phyloP scores from a whole-genome alignment of 371 early-diverging fungal genomes.

The Blastocladiella emersonii region DNA sequence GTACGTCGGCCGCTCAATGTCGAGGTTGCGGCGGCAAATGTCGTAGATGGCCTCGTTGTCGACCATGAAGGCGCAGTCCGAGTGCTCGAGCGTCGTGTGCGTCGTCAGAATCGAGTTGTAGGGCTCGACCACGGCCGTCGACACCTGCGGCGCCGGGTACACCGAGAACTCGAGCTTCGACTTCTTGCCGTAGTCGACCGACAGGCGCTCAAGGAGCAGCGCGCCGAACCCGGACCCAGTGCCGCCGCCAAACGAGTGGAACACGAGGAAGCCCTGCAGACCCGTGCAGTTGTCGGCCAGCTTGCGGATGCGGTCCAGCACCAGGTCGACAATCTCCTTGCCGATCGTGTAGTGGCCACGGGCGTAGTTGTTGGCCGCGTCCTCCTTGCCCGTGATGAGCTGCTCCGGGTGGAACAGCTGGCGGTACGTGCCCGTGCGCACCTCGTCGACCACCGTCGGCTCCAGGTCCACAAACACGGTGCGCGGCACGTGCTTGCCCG shows the following conservation, averaged over 20 bases:
- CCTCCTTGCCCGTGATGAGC: slow-evolving; percentile 97
- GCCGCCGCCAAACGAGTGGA: slow-evolving; percentile 98
- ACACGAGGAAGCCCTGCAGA: slow-evolving; percentile 92
- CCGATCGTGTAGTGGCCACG: slow-evolving; percentile 99
- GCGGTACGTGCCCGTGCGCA: slow-evolving; percentile 90
- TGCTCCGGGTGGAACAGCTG: slow-evolving; percentile 98
- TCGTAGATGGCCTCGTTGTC: slow-evolving; percentile 99
- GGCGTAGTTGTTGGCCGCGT: slow-evolving; percentile 99
- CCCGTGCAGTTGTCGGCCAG: slow-evolving; percentile 95
- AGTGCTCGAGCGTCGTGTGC: slow-evolving; percentile 96
- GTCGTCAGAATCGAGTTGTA: slow-evolving; percentile 98
- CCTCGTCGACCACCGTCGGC: slow-evolving; percentile 95
- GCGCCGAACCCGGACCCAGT: slow-evolving; percentile 99
- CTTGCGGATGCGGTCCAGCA: slow-evolving; percentile 94
- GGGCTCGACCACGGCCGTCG: slow-evolving; percentile 97
- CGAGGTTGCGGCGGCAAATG: slow-evolving; percentile 97
- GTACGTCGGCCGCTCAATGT: slow-evolving; percentile 95
- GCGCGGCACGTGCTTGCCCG: slow-evolving; percentile 98
- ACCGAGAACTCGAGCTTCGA: slow-evolving; percentile 98
- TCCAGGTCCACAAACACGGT: slow-evolving; percentile 97
- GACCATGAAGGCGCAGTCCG: slow-evolving; percentile 98
- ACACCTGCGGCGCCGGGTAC: slow-evolving; percentile 97
- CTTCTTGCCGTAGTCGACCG: slow-evolving; percentile 97
- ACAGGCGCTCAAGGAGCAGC: slow-evolving; percentile 90
- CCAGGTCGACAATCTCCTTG: slow-evolving; percentile 93